Conservation (phyloP, 345 rosid species). For the Theobroma cacao region DNA sequence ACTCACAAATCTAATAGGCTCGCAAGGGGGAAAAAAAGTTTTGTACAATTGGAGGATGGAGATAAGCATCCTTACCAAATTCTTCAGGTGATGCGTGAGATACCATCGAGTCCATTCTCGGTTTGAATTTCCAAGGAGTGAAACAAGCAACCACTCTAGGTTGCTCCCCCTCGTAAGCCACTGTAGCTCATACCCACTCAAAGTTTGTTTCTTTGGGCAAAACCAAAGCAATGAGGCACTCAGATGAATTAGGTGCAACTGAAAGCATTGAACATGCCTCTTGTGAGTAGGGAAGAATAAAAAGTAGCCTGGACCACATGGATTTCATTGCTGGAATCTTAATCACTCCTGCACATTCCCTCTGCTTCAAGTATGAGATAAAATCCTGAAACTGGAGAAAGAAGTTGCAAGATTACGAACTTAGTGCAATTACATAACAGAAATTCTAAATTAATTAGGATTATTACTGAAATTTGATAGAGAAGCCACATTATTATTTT, state of each 20-base stretch:
- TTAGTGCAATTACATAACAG: no score
- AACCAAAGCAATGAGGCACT: constrained; percentile 75
- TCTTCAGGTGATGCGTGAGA: not conserved
- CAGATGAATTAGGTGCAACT: constrained; percentile 43
- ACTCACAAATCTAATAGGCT: not conserved
- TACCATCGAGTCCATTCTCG: not conserved
- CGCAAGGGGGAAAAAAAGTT: not conserved
- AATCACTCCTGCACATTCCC: constrained; percentile 96
- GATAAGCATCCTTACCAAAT: not conserved
- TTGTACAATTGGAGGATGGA: not conserved
- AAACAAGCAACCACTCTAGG: not conserved
- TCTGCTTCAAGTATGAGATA: constrained; percentile 85
- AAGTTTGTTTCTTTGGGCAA: constrained; percentile 86
- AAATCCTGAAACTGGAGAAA: constrained; percentile 81
- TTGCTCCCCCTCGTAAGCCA: not conserved
- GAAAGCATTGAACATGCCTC: constrained; percentile 81
- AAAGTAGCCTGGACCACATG: constrained; percentile 93
- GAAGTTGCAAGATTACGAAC: not conserved
- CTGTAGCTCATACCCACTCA: constrained; percentile 49
- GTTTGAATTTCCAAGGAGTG: not conserved
- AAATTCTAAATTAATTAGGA: no score
- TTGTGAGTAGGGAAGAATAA: constrained; percentile 75
- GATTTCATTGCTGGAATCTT: constrained; percentile 75
- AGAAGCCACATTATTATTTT: not conserved
- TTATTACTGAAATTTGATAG: no score